Evolutionary conservation across 1,139 yeast genomes (phyloP).

Genomic region (Saccharomyces pastorianus): DNA sequence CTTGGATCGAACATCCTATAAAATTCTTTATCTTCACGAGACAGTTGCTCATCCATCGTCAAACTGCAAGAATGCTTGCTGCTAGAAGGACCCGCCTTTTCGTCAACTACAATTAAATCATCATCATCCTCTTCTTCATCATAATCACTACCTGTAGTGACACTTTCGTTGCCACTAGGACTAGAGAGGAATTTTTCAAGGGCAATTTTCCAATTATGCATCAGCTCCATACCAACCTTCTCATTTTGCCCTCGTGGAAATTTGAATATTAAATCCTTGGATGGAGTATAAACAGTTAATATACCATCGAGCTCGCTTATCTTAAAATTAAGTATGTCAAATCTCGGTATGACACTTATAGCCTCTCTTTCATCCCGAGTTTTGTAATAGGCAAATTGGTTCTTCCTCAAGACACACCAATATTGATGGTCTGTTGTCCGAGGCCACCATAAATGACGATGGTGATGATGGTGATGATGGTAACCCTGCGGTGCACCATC

Average conservation of each 20-base stretch:
- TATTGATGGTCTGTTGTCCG: slow-evolving; percentile 7
- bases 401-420: slow-evolving; percentile 53
- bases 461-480: background rate
- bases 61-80: background rate
- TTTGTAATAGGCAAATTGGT: slow-evolving; percentile 51
- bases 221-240: slow-evolving; percentile 1
- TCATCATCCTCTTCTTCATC: slow-evolving; percentile 10
- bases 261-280: slow-evolving; percentile 15
- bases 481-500: slow-evolving; percentile 1
- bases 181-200: slow-evolving; percentile 10
- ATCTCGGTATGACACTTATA: slow-evolving; percentile 38
- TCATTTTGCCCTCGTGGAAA: slow-evolving; percentile 4
- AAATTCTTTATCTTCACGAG: slow-evolving; percentile 17
- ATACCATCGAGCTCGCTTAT: slow-evolving; percentile 8
- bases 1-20: slow-evolving; percentile 17
- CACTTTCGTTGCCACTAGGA: slow-evolving; percentile 2
- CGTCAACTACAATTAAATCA: slow-evolving; percentile 8
- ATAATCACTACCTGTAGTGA: slow-evolving; percentile 4
- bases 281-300: slow-evolving; percentile 15
- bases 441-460: slow-evolving; percentile 9
- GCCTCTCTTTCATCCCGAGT: slow-evolving; percentile 53
- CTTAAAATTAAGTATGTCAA: slow-evolving; percentile 31
- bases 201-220: slow-evolving; percentile 13
- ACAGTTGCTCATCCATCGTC: slow-evolving; percentile 2
- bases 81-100: slow-evolving; percentile 2